phyloP scores from a whole-genome alignment of 2,329 filamentous ascomycete genomes.

The Colletotrichum cereale region DNA sequence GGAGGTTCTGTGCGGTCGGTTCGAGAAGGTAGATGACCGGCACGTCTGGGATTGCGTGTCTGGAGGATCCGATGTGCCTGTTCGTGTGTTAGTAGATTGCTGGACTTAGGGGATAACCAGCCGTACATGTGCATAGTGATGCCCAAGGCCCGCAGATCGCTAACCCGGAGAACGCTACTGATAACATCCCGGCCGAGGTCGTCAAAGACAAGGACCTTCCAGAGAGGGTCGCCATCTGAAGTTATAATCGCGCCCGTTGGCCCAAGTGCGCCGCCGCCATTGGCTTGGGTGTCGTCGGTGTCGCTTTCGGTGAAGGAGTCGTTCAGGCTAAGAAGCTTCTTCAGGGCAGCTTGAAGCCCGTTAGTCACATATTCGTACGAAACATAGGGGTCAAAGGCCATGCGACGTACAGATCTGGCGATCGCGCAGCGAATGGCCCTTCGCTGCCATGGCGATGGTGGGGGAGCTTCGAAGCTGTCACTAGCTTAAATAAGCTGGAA shows the following conservation, averaged over 20 bases:
- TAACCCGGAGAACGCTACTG: constrained; percentile 93
- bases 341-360: constrained; percentile 78
- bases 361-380: constrained; percentile 4
- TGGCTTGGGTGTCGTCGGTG: constrained; percentile 72
- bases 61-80: constrained; percentile 83
- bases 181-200: constrained; percentile 93
- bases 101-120: constrained; percentile 14
- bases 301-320: constrained; percentile 73
- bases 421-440: constrained; percentile 61
- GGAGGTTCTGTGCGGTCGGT: constrained; percentile 83
- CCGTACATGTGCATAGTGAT: constrained; percentile 93
- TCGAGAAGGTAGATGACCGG: constrained; percentile 97
- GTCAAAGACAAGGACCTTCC: constrained; percentile 98
- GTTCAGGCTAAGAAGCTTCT: constrained; percentile 96
- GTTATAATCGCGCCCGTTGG: constrained; percentile 85
- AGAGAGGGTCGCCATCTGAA: constrained; percentile 90
- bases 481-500: constrained; percentile 31
- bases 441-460: constrained; percentile 57
- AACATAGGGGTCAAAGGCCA: background rate
- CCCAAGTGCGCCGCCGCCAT: constrained; percentile 71
- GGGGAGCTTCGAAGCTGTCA: constrained; percentile 40
- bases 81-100: constrained; percentile 43
- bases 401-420: constrained; percentile 60
- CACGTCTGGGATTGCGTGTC: constrained; percentile 95
- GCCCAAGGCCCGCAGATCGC: constrained; percentile 92